phyloP scores from a whole-genome alignment of 371 early-diverging fungal species.

The Coemansia sp. region DNA sequence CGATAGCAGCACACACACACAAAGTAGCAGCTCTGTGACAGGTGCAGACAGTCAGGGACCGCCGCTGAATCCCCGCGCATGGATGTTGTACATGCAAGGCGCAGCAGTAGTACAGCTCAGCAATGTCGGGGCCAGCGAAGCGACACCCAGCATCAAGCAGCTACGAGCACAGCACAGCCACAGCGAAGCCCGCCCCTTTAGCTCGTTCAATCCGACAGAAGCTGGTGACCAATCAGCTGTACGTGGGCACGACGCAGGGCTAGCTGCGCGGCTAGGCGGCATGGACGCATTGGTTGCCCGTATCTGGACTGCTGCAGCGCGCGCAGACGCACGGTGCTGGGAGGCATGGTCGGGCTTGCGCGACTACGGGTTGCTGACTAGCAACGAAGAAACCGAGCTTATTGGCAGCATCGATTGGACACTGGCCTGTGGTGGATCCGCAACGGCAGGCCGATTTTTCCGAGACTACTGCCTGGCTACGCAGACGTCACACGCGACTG shows the following conservation, averaged over 20 bases:
- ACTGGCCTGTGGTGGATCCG: conserved; percentile 26
- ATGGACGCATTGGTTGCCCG: conserved; percentile 33
- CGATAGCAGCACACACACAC: too few relatives aligned
- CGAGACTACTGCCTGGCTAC: conserved; percentile 43
- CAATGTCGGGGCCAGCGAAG: conserved; percentile 38
- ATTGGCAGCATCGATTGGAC: conserved; percentile 36
- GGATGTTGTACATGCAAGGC: conserved; percentile 48
- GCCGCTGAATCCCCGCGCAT: conserved; percentile 33
- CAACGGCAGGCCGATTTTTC: conserved; percentile 33
- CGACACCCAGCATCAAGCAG: conserved; percentile 34
- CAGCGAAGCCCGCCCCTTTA: neutral
- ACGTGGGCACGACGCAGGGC: neutral
- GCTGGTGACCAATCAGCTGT: too few relatives aligned
- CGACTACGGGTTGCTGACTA: conserved; percentile 44
- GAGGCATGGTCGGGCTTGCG: conserved; percentile 52
- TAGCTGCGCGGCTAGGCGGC: conserved; percentile 11
- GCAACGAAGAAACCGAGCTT: conserved; percentile 31
- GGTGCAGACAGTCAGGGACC: neutral
- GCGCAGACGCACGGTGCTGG: conserved; percentile 48
- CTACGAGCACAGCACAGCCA: conserved; percentile 15
- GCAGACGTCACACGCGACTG: conserved; percentile 17
- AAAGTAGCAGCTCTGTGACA: too few relatives aligned
- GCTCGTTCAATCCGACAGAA: neutral
- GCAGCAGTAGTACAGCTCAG: conserved; percentile 43
- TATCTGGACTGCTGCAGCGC: conserved; percentile 42